A percentile compares a stretch with the other conserved stretches of the same genome.
Conservation (phyloP, 441 rosid genomes). For the Macaranga tanarius region DNA sequence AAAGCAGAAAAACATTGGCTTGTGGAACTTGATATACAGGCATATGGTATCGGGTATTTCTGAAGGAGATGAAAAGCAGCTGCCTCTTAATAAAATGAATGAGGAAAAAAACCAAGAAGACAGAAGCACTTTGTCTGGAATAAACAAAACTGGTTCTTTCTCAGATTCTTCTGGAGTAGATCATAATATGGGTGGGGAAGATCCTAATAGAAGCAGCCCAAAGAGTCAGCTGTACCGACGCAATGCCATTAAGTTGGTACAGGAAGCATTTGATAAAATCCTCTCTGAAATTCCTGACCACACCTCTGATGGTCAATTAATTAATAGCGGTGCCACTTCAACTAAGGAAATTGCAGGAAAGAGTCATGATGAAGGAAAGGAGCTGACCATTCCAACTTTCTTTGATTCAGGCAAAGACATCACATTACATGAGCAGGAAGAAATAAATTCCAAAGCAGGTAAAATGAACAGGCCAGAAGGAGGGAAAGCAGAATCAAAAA, state of each 20-base stretch:
- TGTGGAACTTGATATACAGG: conserved; percentile 50
- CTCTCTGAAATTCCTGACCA: conserved; percentile 70
- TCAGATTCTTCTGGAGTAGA: conserved; percentile 27
- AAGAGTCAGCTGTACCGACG: conserved; percentile 43
- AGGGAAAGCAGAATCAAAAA: conserved; percentile 34
- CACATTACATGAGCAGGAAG: conserved; percentile 17
- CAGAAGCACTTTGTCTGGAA: conserved; percentile 16
- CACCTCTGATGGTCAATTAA: conserved; percentile 56
- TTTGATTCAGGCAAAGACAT: conserved; percentile 28
- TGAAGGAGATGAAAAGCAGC: conserved; percentile 36
- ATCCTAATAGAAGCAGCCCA: conserved; percentile 30
- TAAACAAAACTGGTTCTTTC: conserved; percentile 19
- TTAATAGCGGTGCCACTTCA: conserved; percentile 29
- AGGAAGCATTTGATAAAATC: conserved; percentile 76
- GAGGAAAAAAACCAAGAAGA: conserved; percentile 32
- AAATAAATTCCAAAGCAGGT: conserved; percentile 16
- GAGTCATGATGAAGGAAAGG: conserved; percentile 31
- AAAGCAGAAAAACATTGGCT: conserved; percentile 34
- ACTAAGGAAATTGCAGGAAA: conserved; percentile 42
- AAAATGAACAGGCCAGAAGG: conserved; percentile 19
- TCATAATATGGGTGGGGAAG: conserved; percentile 18
- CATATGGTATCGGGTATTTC: conserved; percentile 53
- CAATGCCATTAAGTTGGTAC: conserved; percentile 67
- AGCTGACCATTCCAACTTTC: conserved; percentile 29
- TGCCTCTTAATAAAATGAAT: conserved; percentile 22